Conservation (phyloP, 306 rosid species). For the Acacia confusa region DNA sequence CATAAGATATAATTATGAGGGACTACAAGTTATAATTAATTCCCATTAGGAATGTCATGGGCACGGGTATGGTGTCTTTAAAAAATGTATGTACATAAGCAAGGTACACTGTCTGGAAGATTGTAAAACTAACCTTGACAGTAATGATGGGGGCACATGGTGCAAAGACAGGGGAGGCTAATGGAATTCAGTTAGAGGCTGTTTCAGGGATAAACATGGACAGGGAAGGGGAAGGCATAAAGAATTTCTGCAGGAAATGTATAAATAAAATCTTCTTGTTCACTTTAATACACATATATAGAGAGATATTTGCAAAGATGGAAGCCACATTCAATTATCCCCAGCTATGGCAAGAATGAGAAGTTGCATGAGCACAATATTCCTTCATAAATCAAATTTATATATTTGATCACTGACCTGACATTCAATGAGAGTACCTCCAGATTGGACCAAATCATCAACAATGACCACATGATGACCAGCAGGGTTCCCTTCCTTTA, state of each 20-base stretch:
- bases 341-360: slow-evolving; percentile 11
- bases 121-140: not conserved
- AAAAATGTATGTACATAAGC: not conserved
- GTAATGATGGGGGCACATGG: not conserved
- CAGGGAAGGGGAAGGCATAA: not conserved
- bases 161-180: not conserved
- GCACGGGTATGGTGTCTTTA: not conserved
- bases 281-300: not conserved
- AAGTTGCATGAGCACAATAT: not conserved
- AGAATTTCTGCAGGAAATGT: not conserved
- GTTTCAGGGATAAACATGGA: not conserved
- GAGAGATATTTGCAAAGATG: not conserved
- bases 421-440: slow-evolving; percentile 93
- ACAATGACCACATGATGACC: slow-evolving; percentile 91
- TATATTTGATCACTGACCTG: slow-evolving; percentile 54
- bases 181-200: not conserved
- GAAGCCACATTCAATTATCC: not conserved
- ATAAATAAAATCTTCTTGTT: not conserved
- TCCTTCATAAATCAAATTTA: not conserved
- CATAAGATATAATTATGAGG: not conserved
- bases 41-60: not conserved
- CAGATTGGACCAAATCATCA: slow-evolving; percentile 98
- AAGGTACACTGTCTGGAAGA: not conserved
- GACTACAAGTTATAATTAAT: not conserved
- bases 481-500: slow-evolving; percentile 88